Evolutionary conservation across 306 rosid genomes (phyloP).

Genomic region (Ormosia emarginata): DNA sequence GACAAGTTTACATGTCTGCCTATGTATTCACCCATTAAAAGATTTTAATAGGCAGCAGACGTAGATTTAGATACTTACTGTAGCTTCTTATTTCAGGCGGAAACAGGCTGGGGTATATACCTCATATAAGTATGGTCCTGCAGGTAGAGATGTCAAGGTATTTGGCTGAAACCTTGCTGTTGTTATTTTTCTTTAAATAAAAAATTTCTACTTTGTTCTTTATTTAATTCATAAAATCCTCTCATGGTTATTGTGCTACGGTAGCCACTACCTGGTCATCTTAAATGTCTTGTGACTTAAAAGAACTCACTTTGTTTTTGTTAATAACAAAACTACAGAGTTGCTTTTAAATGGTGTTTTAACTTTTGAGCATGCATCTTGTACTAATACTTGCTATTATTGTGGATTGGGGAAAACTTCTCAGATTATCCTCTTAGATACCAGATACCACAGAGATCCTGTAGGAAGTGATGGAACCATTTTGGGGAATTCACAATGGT

Average conservation of each 20-base stretch:
- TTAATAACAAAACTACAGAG: background rate
- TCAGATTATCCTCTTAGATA: slow-evolving; percentile 57
- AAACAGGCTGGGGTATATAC: slow-evolving; percentile 76
- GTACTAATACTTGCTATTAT: slow-evolving; percentile 11
- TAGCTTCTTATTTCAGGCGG: slow-evolving; percentile 50
- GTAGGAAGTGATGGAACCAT: slow-evolving; percentile 71
- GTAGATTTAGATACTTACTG: slow-evolving; percentile 19
- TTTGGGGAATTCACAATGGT: slow-evolving; percentile 72
- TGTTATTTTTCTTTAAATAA: too few relatives aligned
- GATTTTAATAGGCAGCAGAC: background rate
- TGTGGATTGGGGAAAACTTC: background rate
- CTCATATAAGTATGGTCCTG: slow-evolving; percentile 69
- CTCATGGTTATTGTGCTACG: too few relatives aligned
- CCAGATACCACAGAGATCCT: slow-evolving; percentile 85
- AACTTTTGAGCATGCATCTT: slow-evolving; percentile 7
- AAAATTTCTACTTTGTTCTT: too few relatives aligned
- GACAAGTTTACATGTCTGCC: background rate
- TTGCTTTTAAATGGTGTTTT: background rate
- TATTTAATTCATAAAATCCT: too few relatives aligned
- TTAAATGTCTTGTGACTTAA: background rate
- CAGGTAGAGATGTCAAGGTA: slow-evolving; percentile 70
- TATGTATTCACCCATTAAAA: background rate
- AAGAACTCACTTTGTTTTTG: background rate
- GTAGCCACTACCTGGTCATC: background rate
- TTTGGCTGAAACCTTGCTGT: slow-evolving; percentile 4